Evolutionary conservation across 106 monocot genomes (phyloP), one percentile per base, ranked within the genome.

Genomic region (Dendrobium nobile): DNA sequence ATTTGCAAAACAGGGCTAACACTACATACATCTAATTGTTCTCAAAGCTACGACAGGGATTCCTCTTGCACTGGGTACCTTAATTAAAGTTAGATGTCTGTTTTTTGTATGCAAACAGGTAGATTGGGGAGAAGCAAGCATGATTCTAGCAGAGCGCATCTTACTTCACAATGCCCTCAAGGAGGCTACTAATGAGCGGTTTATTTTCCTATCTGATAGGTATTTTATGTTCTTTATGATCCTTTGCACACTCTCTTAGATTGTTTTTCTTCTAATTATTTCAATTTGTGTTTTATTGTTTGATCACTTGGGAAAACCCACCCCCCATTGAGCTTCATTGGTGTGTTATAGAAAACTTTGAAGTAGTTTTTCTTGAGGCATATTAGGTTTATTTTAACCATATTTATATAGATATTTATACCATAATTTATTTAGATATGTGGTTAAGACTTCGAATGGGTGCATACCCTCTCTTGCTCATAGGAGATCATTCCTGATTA

Each of bases 41-140:
- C 67, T 1, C 67, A 67, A 24, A 27, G 9, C 16, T n/a, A 1
- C 58, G 58, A 4, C 16, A 3, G 58, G 58, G n/a, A 58, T 58
- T 19, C n/a, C 4, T 45, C 18, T 17, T 67, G 27, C 27, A 27
- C 26, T 11, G 22, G 9, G 67, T 28, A 67, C 67, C 27, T 26
- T 67, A 27, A 9, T 27, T 28, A 26, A 67, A 26, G 27, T 67
- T 27, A 27, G 8, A 33, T 67, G 47, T 15, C 31, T 19, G 24
- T 45, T 54, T 33, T 85, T 22, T 76, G 3, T 48, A 11, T 74
- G 11, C 47, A 51, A 76, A 51, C 88, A 99, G 95, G 99, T 99
- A 33, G 99, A 99, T 37, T 99, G 99, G 99, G 99, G 99, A 51
- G 92, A 93, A 79, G 83, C 99, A 70, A 99, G 91, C 85, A 99